These are phyloP conservation scores for Wickerhamomyces mucosus DNA, from an alignment of 805 yeast genomes.

Conservation along the genomic window DNA sequence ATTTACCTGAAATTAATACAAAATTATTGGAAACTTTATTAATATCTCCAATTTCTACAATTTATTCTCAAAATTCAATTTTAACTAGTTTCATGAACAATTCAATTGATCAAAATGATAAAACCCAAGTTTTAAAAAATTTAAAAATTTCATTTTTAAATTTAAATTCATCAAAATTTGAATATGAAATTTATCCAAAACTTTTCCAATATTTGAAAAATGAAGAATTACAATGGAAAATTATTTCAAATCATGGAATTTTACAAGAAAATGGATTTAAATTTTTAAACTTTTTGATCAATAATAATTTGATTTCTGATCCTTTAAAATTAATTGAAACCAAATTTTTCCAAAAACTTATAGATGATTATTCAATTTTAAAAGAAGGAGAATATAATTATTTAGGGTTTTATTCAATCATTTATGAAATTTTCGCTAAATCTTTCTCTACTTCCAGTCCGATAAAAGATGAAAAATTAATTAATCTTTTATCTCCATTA, in stretches of 20 bases:
- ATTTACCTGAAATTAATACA: neutral
- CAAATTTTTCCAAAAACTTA: constrained; percentile 22
- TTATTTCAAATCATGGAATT: constrained; percentile 27
- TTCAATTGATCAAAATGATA: constrained; percentile 14
- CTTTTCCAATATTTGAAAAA: constrained; percentile 24
- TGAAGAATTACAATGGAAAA: constrained; percentile 23
- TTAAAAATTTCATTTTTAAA: constrained; percentile 28
- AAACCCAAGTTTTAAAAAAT: constrained; percentile 25
- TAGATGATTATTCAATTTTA: constrained; percentile 10
- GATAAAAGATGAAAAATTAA: constrained; percentile 12
- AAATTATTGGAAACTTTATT: constrained; percentile 4
- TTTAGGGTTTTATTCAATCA: constrained; percentile 24
- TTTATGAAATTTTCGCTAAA: constrained; percentile 21
- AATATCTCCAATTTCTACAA: constrained; percentile 9
- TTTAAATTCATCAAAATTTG: constrained; percentile 21
- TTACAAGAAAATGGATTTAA: constrained; percentile 16
- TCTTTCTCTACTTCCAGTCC: neutral
- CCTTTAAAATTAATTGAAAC: constrained; percentile 9
- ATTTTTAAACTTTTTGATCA: constrained; percentile 19
- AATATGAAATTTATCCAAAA: constrained; percentile 22
- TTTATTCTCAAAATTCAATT: constrained; percentile 5
- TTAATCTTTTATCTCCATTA: constrained; percentile 25
- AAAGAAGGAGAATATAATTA: constrained; percentile 13
- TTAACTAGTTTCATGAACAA: constrained; percentile 9
- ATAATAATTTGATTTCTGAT: constrained; percentile 1